Percentiles rank a stretch among this genome's conserved stretches.
Conservation (phyloP, 73 alveolate species). For the Paramecium biaurelia region DNA sequence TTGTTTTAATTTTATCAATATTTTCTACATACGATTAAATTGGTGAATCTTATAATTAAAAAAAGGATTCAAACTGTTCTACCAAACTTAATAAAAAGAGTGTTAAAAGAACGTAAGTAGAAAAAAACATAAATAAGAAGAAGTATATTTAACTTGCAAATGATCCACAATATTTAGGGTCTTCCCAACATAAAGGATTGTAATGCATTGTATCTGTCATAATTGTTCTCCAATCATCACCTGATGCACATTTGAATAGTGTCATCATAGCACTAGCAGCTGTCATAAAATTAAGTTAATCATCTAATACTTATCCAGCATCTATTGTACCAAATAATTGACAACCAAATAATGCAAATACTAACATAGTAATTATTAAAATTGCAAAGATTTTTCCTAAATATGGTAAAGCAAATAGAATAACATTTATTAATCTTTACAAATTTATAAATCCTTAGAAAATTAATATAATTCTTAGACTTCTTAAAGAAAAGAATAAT, state of each 20-base stretch:
- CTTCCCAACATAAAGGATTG: slow-evolving; percentile 20
- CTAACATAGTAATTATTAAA: not conserved
- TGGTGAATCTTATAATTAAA: not conserved
- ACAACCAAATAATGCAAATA: slow-evolving; percentile 22
- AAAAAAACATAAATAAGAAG: not conserved
- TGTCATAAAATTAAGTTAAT: not conserved
- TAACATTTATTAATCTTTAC: slow-evolving; percentile 15
- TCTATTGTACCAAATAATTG: slow-evolving; percentile 11
- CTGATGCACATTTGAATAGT: slow-evolving; percentile 14
- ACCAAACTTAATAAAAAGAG: slow-evolving; percentile 15
- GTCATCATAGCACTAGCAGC: not conserved
- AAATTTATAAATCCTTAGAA: slow-evolving; percentile 12
- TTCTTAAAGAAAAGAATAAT: not conserved
- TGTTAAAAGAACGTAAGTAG: not conserved
- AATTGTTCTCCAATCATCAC: slow-evolving; percentile 40
- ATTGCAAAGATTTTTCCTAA: not conserved
- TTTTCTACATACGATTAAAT: not conserved
- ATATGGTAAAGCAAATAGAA: slow-evolving; percentile 14
- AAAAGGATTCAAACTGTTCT: slow-evolving; percentile 16
- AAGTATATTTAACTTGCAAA: not conserved
- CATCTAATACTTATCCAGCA: slow-evolving; percentile 19
- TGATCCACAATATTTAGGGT: slow-evolving; percentile 48
- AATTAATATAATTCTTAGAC: not conserved
- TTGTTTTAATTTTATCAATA: slow-evolving; percentile 34
- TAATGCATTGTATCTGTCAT: slow-evolving; percentile 41